These are phyloP conservation scores for Musa itinerans DNA, from an alignment of 176 grass and related monocot species.

Conservation along the genomic window DNA sequence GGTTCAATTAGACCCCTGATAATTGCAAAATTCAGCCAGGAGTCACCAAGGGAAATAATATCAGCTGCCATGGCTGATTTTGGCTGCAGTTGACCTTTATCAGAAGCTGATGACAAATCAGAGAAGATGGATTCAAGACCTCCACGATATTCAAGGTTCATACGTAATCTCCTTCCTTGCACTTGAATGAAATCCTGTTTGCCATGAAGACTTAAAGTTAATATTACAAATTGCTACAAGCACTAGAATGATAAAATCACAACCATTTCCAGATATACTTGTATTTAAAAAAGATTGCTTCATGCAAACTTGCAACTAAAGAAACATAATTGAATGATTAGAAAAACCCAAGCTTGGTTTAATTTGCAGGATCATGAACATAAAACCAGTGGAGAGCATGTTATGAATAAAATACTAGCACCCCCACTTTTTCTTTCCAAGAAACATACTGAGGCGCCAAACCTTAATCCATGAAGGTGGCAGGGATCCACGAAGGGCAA, in stretches of 20 bases:
- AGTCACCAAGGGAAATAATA: slow-evolving; percentile 65
- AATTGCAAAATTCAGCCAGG: slow-evolving; percentile 70
- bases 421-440: background rate
- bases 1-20: slow-evolving; percentile 57
- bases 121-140: slow-evolving; percentile 51
- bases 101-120: slow-evolving; percentile 48
- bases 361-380: background rate
- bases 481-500: slow-evolving; percentile 70
- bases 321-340: background rate
- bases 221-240: slow-evolving; percentile 5
- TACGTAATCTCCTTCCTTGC: slow-evolving; percentile 75
- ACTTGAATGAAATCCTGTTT: slow-evolving; percentile 67
- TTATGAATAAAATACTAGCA: background rate
- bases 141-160: slow-evolving; percentile 40
- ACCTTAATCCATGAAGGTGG: slow-evolving; percentile 95
- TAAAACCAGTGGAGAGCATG: too few species aligned
- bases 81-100: slow-evolving; percentile 51
- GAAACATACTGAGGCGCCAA: background rate
- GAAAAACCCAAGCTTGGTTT: background rate
- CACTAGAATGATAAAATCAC: background rate
- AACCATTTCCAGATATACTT: background rate
- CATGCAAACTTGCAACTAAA: background rate
- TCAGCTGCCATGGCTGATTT: slow-evolving; percentile 76
- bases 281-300: background rate
- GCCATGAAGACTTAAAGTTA: background rate